Evolutionary conservation across 768 basidiomycete species (phyloP), one percentile per base, ranked within the genome.

Genomic region (Leccinum longicurvipes): DNA sequence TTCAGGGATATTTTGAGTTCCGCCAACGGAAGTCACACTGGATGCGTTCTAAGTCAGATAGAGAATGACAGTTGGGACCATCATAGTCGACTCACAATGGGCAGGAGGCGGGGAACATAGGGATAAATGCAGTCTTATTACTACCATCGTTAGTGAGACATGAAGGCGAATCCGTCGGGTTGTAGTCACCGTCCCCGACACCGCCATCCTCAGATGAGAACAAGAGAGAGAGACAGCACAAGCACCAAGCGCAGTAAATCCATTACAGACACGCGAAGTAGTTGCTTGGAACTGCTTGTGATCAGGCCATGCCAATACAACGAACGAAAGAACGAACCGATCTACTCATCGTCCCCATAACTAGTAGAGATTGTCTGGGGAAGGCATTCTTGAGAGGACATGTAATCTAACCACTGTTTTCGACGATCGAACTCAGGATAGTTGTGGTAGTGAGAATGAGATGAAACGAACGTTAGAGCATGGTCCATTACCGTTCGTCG

Each of bases 11-110:
- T 71, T 57, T 24, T 67, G 69, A 1, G 88, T 89, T 8, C 82
- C 88, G 8, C 88, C 88, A 3, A 91, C 87, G 4, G 84, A 58
- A 3, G 88, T 91, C n/a, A 89, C 84, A 58, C 87, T 89, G 17
- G 14, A 24, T 25, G 24, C 3, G 25, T 55, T 45, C 11, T 8
- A 34, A 28, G 7, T 7, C 6, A 1, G 25, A 59, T 11, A 34
- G 24, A 34, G 11, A 2, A 41, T 19, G 10, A 11, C 31, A 29
- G 17, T 25, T 4, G 4, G 7, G 4, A 7, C 6, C 3, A 8
- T 10, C 4, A 25, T 4, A 3, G 5, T 17, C 17, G n/a, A 55
- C 74, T 65, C 60, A 84, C 82, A 70, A 82, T 54, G 82, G 82
- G 58, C 82, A 84, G 1, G 75, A 69, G 39, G 86, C 78, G 7